A percentile compares a stretch with the other conserved stretches of the same genome.
phyloP scores from a whole-genome alignment of 192 early-diverging fungal species.

The Podila minutissima region DNA sequence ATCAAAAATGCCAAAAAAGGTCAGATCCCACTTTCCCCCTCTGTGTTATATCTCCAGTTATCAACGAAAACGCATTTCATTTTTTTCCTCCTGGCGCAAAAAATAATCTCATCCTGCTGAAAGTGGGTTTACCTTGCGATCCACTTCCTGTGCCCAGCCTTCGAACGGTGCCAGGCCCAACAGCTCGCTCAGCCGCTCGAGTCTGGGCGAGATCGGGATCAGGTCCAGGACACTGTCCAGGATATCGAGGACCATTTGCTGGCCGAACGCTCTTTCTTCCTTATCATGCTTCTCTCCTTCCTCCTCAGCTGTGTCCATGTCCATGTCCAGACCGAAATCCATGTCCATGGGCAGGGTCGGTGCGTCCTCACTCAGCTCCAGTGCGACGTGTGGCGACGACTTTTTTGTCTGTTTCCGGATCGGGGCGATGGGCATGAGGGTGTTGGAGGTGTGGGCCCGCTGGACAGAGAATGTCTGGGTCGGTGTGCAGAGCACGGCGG shows the following conservation, averaged over 20 bases:
- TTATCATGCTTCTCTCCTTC: background rate
- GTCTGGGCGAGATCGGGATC: slow-evolving; percentile 52
- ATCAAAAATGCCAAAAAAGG: background rate
- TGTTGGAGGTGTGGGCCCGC: slow-evolving; percentile 46
- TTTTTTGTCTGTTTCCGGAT: background rate
- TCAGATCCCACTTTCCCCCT: background rate
- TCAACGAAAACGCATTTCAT: too few relatives aligned
- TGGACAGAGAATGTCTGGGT: slow-evolving; percentile 37
- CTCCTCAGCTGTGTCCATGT: slow-evolving; percentile 2
- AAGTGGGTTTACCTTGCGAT: slow-evolving; percentile 23
- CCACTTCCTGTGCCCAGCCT: slow-evolving; percentile 52
- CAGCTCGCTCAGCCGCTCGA: slow-evolving; percentile 51
- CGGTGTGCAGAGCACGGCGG: slow-evolving; percentile 44
- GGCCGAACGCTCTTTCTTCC: slow-evolving; percentile 2
- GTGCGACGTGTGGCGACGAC: background rate
- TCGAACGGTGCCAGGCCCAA: slow-evolving; percentile 43
- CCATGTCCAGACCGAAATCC: background rate
- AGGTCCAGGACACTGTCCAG: slow-evolving; percentile 54
- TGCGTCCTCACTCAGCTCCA: background rate
- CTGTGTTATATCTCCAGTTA: too few relatives aligned
- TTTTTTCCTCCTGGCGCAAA: too few relatives aligned
- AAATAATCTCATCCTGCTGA: background rate
- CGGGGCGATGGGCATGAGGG: slow-evolving; percentile 36
- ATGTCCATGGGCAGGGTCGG: slow-evolving; percentile 10
- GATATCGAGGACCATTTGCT: slow-evolving; percentile 45